Evolutionary conservation across 2,329 filamentous ascomycete genomes (phyloP).

Genomic region (Pyrenophora tritici-repentis): DNA sequence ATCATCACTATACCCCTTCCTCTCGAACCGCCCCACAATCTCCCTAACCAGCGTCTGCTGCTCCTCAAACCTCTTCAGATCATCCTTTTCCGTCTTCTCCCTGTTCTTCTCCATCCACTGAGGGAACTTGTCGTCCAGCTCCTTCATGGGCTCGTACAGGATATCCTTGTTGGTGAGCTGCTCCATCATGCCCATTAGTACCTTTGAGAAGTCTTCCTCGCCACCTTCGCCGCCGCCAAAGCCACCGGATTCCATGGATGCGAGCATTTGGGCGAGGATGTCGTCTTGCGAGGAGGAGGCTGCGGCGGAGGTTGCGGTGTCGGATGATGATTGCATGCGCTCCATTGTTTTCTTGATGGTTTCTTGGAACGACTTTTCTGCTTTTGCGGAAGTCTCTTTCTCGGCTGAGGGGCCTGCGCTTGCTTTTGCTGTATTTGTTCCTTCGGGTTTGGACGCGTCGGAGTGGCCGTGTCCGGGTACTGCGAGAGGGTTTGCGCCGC

Average conservation of each 20-base stretch:
- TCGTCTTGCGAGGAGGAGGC: constrained; percentile 68
- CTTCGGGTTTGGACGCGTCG: constrained; percentile 17
- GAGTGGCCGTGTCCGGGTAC: constrained; percentile 31
- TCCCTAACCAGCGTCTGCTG: constrained; percentile 80
- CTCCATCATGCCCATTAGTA: constrained; percentile 98
- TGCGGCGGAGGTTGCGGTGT: constrained; percentile 79
- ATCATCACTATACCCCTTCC: constrained; percentile 77
- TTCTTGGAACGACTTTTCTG: constrained; percentile 80
- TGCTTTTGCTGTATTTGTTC: constrained; percentile 14
- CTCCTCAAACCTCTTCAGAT: constrained; percentile 78
- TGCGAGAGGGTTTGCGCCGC: constrained; percentile 26
- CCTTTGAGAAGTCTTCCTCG: constrained; percentile 90
- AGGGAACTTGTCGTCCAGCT: constrained; percentile 90
- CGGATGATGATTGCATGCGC: constrained; percentile 87
- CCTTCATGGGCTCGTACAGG: constrained; percentile 97
- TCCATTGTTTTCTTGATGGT: constrained; percentile 94
- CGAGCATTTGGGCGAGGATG: constrained; percentile 88
- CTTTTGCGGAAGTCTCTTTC: constrained; percentile 39
- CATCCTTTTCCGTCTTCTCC: constrained; percentile 66
- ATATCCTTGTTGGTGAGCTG: constrained; percentile 98
- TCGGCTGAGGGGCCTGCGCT: constrained; percentile 8
- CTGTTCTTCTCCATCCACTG: constrained; percentile 83
- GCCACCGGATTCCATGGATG: constrained; percentile 75
- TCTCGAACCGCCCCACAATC: constrained; percentile 89
- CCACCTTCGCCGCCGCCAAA: constrained; percentile 57